Conservation (phyloP, 208 protist species). For the Wallacemonas rigidus region DNA sequence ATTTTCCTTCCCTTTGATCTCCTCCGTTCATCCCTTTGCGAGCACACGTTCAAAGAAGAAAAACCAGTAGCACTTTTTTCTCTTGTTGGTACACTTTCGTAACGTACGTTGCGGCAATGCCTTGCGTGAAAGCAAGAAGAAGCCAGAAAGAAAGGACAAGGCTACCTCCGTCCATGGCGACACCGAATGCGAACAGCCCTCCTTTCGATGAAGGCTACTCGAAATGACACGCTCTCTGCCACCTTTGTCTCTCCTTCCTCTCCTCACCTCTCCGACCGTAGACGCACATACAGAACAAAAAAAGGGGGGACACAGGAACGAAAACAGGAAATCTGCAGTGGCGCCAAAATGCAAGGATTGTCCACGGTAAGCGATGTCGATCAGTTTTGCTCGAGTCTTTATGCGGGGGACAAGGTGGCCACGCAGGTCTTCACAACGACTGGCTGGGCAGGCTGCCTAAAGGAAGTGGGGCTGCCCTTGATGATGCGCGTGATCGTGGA, state of each 20-base stretch:
- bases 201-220: too few relatives aligned
- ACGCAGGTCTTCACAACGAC: slow-evolving; percentile 26
- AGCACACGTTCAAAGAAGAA: too few relatives aligned
- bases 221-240: not conserved
- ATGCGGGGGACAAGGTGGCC: slow-evolving; percentile 31
- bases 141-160: too few relatives aligned
- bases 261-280: not conserved
- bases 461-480: slow-evolving; percentile 25
- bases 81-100: slow-evolving; percentile 1
- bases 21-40: too few relatives aligned
- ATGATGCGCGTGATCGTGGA: slow-evolving; percentile 47
- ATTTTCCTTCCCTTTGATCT: too few relatives aligned
- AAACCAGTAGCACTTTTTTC: not conserved
- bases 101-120: too few relatives aligned
- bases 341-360: slow-evolving; percentile 12
- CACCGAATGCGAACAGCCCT: too few relatives aligned
- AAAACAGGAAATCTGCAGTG: not conserved
- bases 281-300: slow-evolving; percentile 2
- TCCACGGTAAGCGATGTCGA: slow-evolving; percentile 27
- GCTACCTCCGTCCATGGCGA: too few relatives aligned
- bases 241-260: not conserved
- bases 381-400: slow-evolving; percentile 27
- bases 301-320: not conserved
- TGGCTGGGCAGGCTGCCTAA: slow-evolving; percentile 29
- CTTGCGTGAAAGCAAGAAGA: too few relatives aligned